Base-by-base conservation (phyloP, 371 early-diverging fungal genomes). In the Circinella minor region DNA sequence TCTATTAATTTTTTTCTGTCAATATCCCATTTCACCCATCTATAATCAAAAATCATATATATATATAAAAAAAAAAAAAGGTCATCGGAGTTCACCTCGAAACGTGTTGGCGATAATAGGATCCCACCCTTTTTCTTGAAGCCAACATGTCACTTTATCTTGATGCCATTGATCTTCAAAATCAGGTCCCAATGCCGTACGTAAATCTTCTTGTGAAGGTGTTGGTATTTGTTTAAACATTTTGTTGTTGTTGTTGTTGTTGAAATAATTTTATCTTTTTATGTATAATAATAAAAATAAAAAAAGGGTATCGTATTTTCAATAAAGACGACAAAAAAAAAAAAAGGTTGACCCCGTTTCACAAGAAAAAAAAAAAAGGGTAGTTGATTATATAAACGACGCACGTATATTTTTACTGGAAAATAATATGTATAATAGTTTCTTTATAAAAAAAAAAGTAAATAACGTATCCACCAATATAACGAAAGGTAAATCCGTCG, bases 121-220 rank as follows among this genome's bases (percentile, higher is more conserved):
- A 38, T 72, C 73, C 84, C 84, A 84, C 20, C 80, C 81, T 65
- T 76, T 77, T 7, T 81, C 81, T 65, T 80, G 73, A 14, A 84
- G 61, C 84, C 84, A 84, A 34, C 60, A 49, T 38, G 77, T 67
- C 37, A 84, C 81, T 65, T 74, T 78, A 36, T 74, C 71, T 55
- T 82, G 80, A 67, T 69, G 70, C 80, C 80, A 82, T n/a, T 67
- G 67, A 66, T 75, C 69, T 11, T 65, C 69, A 68, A 68, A 72
- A 47, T 77, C 74, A 71, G 72, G 70, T 51, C 68, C 74, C 37
- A 73, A 67, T 11, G 63, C 43, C 43, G 61, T 57, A 18, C 61
- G 63, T 20, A 72, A 61, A 55, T 75, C 75, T 14, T 61, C 67
- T 17, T 68, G 61, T 34, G 74, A 64, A 15, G 88, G 20, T 94